These are phyloP conservation scores for Crepidotus variabilis DNA, from an alignment of 768 basidiomycete species.

Conservation along the genomic window DNA sequence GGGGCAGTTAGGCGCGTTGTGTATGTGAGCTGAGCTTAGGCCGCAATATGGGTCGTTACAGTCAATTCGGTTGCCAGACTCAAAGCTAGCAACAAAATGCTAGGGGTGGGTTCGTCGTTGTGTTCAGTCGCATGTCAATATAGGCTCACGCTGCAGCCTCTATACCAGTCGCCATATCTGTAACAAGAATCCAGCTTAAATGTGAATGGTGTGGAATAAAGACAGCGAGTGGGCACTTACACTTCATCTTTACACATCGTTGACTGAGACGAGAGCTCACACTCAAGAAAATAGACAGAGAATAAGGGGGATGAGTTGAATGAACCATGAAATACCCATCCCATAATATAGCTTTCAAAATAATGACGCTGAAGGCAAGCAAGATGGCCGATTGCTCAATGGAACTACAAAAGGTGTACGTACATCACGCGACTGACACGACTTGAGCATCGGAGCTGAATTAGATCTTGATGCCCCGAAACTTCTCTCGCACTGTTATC, in stretches of 20 bases:
- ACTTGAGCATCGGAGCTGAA: background rate
- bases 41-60: conserved; percentile 49
- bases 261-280: background rate
- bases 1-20: conserved; percentile 55
- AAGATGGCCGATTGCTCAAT: background rate
- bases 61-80: conserved; percentile 56
- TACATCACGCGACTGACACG: background rate
- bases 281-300: conserved; percentile 8
- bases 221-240: conserved; percentile 26
- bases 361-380: conserved; percentile 16
- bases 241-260: conserved; percentile 61
- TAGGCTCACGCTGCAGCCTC: conserved; percentile 35
- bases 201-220: conserved; percentile 2
- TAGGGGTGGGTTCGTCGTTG: conserved; percentile 16
- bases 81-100: conserved; percentile 65
- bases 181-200: conserved; percentile 6
- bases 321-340: conserved; percentile 13
- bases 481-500: background rate
- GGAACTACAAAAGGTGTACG: background rate
- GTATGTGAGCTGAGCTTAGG: conserved; percentile 54
- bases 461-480: conserved; percentile 3
- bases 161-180: conserved; percentile 41
- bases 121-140: conserved; percentile 5
- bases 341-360: conserved; percentile 25
- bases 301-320: conserved; percentile 16